A percentile compares a stretch with the other conserved stretches of the same genome.
Conservation (phyloP, 306 rosid genomes). For the Dalbergia cultrata region DNA sequence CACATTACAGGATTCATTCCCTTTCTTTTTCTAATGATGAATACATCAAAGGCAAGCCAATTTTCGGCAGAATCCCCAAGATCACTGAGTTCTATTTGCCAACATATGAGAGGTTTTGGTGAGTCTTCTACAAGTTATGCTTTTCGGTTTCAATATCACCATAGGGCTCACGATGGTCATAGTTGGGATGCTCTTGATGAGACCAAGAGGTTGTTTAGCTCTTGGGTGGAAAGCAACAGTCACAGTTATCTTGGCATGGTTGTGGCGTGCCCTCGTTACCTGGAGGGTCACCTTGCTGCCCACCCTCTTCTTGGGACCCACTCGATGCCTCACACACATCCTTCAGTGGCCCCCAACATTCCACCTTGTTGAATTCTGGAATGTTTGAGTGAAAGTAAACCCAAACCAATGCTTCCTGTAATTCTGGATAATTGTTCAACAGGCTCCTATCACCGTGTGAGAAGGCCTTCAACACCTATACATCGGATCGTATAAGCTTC, state of each 20-base stretch:
- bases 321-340: constrained; percentile 42
- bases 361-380: constrained; percentile 66
- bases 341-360: constrained; percentile 79
- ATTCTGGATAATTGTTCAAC: constrained; percentile 65
- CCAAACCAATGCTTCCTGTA: constrained; percentile 72
- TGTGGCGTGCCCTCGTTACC: constrained; percentile 50
- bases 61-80: neutral
- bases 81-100: neutral
- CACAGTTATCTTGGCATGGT: constrained; percentile 55
- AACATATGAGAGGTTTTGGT: neutral
- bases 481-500: neutral
- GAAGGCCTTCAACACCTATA: constrained; percentile 80
- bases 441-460: constrained; percentile 68
- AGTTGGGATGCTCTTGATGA: constrained; percentile 3
- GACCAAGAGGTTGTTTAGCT: constrained; percentile 39
- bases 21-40: neutral
- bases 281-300: neutral
- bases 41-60: neutral
- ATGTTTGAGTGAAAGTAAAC: constrained; percentile 79
- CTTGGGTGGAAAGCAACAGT: constrained; percentile 67
- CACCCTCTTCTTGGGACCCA: constrained; percentile 38
- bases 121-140: constrained; percentile 2
- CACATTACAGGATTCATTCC: neutral
- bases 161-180: too few relatives aligned
- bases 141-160: constrained; percentile 34